Evolutionary conservation across 371 early-diverging fungal species (phyloP).

Genomic region (Saksenaea oblongispora): DNA sequence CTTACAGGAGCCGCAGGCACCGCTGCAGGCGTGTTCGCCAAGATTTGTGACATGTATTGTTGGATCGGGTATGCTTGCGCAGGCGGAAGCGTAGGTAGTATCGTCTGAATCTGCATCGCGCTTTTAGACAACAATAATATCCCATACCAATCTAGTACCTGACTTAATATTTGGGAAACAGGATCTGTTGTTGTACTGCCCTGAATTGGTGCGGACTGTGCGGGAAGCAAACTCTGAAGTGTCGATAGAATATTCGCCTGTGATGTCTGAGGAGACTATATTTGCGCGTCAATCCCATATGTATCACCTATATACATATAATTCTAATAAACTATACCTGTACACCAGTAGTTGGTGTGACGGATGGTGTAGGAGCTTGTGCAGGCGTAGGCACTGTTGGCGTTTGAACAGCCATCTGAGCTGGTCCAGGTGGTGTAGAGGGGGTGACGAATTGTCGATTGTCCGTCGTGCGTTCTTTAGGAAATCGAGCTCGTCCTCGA

Average conservation of each 20-base stretch:
- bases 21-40: not conserved
- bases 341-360: not conserved
- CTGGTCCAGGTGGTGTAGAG: not conserved
- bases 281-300: constrained; percentile 5
- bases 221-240: constrained; percentile 29
- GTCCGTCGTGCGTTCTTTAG: not conserved
- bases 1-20: not conserved
- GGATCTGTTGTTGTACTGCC: constrained; percentile 15
- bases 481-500: constrained; percentile 18
- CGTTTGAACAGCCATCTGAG: not conserved
- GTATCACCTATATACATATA: not conserved
- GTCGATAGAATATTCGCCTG: constrained; percentile 20
- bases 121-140: not conserved
- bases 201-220: constrained; percentile 4
- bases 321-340: not conserved
- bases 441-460: not conserved
- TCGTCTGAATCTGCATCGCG: constrained; percentile 36
- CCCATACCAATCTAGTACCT: constrained; percentile 24
- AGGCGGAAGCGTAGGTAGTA: constrained; percentile 43
- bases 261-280: constrained; percentile 12
- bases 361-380: not conserved
- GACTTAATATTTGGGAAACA: constrained; percentile 29
- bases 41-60: constrained; percentile 37
- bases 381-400: not conserved
- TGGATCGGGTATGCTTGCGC: constrained; percentile 39